These are phyloP conservation scores for Phylloporus sp. DNA, from an alignment of 1,284 basidiomycete species.

Conservation along the genomic window DNA sequence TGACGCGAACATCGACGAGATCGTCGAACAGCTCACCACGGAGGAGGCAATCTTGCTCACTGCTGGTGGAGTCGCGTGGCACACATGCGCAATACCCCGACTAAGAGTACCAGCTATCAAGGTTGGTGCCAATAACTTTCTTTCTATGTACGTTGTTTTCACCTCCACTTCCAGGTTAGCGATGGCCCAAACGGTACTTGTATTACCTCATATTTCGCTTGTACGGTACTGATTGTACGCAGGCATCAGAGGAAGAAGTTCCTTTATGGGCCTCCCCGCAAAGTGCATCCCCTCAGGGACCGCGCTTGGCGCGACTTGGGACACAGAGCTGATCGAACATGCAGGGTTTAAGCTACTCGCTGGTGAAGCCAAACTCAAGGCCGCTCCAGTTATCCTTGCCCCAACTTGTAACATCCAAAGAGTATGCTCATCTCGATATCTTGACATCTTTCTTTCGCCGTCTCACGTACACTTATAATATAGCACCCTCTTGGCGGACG, in stretches of 20 bases:
- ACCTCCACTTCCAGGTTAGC: conserved; percentile 53
- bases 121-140: conserved; percentile 38
- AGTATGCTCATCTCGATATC: conserved; percentile 34
- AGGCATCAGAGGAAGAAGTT: conserved; percentile 60
- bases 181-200: conserved; percentile 71
- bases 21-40: conserved; percentile 67
- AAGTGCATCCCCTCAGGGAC: conserved; percentile 70
- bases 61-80: conserved; percentile 78
- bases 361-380: conserved; percentile 69
- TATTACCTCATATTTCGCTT: neutral
- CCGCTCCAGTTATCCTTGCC: conserved; percentile 71
- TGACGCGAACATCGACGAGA: conserved; percentile 58
- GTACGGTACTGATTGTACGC: conserved; percentile 1
- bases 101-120: conserved; percentile 75
- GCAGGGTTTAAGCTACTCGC: conserved; percentile 71
- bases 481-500: conserved; percentile 75
- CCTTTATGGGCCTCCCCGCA: conserved; percentile 67
- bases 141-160: neutral
- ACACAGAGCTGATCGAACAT: conserved; percentile 64
- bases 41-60: conserved; percentile 74
- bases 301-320: conserved; percentile 76
- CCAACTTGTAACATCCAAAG: conserved; percentile 85
- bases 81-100: conserved; percentile 66
- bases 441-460: neutral
- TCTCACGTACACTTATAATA: conserved; percentile 9